A percentile compares a stretch with the other conserved stretches of the same genome.
Conservation (phyloP, 1,284 basidiomycete genomes). For the Naganishia albida region DNA sequence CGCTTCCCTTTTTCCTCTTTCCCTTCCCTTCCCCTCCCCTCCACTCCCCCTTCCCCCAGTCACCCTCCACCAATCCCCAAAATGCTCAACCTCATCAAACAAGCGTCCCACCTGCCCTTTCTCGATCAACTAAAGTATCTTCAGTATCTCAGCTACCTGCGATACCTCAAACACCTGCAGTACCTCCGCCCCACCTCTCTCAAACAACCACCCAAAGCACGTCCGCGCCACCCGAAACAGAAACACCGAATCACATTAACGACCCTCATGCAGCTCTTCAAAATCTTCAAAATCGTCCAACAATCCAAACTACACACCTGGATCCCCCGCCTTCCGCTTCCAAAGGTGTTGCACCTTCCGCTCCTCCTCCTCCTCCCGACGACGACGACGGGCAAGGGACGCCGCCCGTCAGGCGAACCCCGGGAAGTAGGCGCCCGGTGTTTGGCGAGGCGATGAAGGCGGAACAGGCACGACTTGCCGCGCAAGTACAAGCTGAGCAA, state of each 20-base stretch:
- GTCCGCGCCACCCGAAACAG: neutral
- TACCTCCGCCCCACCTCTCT: neutral
- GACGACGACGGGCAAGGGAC: neutral
- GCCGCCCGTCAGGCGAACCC: slow-evolving; percentile 34
- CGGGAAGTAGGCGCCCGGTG: neutral
- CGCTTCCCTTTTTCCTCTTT: too few species aligned
- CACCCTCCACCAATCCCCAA: too few species aligned
- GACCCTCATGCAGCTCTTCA: slow-evolving; percentile 8
- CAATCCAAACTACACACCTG: neutral
- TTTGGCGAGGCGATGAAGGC: slow-evolving; percentile 9
- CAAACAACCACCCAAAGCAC: neutral
- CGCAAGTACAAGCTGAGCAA: too few species aligned
- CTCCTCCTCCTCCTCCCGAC: neutral
- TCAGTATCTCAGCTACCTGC: slow-evolving; percentile 6
- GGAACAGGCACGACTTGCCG: neutral
- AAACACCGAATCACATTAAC: neutral
- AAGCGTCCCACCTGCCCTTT: neutral
- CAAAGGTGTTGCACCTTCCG: neutral
- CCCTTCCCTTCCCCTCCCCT: too few species aligned
- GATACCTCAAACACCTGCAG: slow-evolving; percentile 1
- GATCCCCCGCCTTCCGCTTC: neutral
- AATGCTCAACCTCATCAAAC: neutral
- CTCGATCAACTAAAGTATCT: slow-evolving; percentile 4
- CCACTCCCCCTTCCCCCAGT: too few species aligned
- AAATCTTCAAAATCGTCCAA: neutral